Percentiles rank a stretch among this genome's conserved stretches.
These are phyloP conservation scores for Leccinum ochraceum DNA, from an alignment of 768 basidiomycete species.

Conservation along the genomic window DNA sequence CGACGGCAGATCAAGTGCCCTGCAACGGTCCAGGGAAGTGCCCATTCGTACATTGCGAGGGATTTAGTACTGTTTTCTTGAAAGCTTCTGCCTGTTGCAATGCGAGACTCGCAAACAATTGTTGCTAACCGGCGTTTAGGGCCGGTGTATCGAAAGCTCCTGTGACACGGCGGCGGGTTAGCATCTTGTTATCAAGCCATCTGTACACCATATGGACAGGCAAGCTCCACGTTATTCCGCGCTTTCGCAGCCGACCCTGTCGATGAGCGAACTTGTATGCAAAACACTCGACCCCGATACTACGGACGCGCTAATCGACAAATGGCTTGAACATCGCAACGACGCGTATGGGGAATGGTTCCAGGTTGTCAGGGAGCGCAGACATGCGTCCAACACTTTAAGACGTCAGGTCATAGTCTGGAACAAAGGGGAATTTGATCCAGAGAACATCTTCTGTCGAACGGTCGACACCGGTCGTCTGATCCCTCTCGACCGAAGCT, in stretches of 20 bases:
- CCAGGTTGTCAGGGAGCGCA: constrained; percentile 64
- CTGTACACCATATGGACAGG: constrained; percentile 22
- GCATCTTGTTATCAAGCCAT: constrained; percentile 15
- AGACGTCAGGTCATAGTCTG: constrained; percentile 51
- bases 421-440: constrained; percentile 73
- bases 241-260: constrained; percentile 62
- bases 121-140: constrained; percentile 23
- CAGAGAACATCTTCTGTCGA: constrained; percentile 78
- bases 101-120: too few species aligned
- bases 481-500: constrained; percentile 78
- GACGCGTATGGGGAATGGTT: constrained; percentile 82
- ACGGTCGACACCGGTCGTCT: constrained; percentile 77
- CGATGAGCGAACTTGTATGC: constrained; percentile 78
- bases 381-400: constrained; percentile 51
- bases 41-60: constrained; percentile 6
- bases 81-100: neutral
- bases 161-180: neutral
- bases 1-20: too few species aligned
- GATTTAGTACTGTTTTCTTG: constrained; percentile 1
- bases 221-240: constrained; percentile 53
- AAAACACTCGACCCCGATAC: constrained; percentile 76
- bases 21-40: constrained; percentile 12
- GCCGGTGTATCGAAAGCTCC: constrained; percentile 21
- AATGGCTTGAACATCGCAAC: constrained; percentile 78
- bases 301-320: constrained; percentile 79